These are phyloP conservation scores for Nothophaeocryptopus gaeumannii DNA, from an alignment of 2,329 filamentous ascomycete genomes.

Conservation along the genomic window DNA sequence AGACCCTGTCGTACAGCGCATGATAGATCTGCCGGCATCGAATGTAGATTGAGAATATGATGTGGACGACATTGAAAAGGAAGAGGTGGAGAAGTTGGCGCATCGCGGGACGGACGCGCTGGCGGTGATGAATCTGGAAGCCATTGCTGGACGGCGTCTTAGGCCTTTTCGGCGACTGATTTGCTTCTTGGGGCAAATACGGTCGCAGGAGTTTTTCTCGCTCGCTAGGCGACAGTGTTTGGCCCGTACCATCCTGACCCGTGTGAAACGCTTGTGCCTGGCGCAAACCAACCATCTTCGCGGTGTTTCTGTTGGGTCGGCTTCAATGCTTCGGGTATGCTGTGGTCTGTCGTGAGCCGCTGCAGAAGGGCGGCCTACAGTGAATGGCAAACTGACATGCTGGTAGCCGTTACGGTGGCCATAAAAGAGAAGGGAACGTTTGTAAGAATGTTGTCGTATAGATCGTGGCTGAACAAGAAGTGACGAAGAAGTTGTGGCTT, in stretches of 20 bases:
- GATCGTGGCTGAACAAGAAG: too few relatives aligned
- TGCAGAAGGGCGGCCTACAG: too few relatives aligned
- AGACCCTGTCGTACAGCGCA: slow-evolving; percentile 70
- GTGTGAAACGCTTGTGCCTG: slow-evolving; percentile 31
- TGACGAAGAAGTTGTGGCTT: too few relatives aligned
- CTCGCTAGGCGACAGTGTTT: slow-evolving; percentile 28
- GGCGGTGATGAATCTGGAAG: slow-evolving; percentile 25
- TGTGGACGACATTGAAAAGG: slow-evolving; percentile 68
- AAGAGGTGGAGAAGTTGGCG: slow-evolving; percentile 56
- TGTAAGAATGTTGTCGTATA: too few relatives aligned
- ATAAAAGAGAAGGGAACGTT: too few relatives aligned
- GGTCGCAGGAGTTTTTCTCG: slow-evolving; percentile 34
- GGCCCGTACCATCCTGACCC: slow-evolving; percentile 27
- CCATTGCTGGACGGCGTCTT: slow-evolving; percentile 7
- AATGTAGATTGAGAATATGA: slow-evolving; percentile 84
- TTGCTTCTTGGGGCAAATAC: slow-evolving; percentile 32
- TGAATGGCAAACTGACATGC: too few relatives aligned
- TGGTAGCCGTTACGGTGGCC: too few relatives aligned
- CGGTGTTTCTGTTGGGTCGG: slow-evolving; percentile 1
- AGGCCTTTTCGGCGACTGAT: slow-evolving; percentile 11
- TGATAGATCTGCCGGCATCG: slow-evolving; percentile 77
- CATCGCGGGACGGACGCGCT: slow-evolving; percentile 30
- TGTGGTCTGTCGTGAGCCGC: too few relatives aligned
- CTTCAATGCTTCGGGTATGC: not conserved
- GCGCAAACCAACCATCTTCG: slow-evolving; percentile 30